These are phyloP conservation scores for Colletotrichum liaoningense DNA, from an alignment of 2,329 filamentous ascomycete species.

Conservation along the genomic window DNA sequence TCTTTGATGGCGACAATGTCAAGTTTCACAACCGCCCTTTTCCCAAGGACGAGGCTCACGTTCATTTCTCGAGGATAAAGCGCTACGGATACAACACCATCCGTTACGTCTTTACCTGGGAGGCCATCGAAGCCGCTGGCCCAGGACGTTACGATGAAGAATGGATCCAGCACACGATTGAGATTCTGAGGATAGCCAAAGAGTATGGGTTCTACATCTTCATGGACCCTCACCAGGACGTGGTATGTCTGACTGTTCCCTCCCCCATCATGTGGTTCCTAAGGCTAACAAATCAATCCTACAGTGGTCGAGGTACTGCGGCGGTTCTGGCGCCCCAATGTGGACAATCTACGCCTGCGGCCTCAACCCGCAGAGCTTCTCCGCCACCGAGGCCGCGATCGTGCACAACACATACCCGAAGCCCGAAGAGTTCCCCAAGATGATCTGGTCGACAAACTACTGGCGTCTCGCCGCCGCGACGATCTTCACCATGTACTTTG, in stretches of 20 bases:
- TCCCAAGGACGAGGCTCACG: constrained; percentile 81
- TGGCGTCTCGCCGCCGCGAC: constrained; percentile 86
- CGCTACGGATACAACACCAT: constrained; percentile 97
- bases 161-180: constrained; percentile 92
- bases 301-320: constrained; percentile 92
- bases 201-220: constrained; percentile 95
- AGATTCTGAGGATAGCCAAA: constrained; percentile 84
- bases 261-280: neutral
- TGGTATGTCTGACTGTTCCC: constrained; percentile 66
- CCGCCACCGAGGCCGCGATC: constrained; percentile 87
- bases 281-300: neutral
- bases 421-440: constrained; percentile 90
- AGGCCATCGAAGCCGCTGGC: constrained; percentile 94
- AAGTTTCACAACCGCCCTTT: constrained; percentile 92
- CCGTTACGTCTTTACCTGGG: constrained; percentile 97
- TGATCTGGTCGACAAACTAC: constrained; percentile 99
- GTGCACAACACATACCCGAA: constrained; percentile 95
- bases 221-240: constrained; percentile 99
- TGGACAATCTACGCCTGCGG: constrained; percentile 98
- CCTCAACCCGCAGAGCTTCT: constrained; percentile 86
- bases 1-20: constrained; percentile 93
- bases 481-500: constrained; percentile 96
- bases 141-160: constrained; percentile 94
- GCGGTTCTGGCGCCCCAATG: constrained; percentile 94
- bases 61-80: constrained; percentile 87